Percentiles rank a stretch among this genome's conserved stretches.
Evolutionary conservation across 83 land plant species (phyloP).

Genomic region (Picea abies): DNA sequence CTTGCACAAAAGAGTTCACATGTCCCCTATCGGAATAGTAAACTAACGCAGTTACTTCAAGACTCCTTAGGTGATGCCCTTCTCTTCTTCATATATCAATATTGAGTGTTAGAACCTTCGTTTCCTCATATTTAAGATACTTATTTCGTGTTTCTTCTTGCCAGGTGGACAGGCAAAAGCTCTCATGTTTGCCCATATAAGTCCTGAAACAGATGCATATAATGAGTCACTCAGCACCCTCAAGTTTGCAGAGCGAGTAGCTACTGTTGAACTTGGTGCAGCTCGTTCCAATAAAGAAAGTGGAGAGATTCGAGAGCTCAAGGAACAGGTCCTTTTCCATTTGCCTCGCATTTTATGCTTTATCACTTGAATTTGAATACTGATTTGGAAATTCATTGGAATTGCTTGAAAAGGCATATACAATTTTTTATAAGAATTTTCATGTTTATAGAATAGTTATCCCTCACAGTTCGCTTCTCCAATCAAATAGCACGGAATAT

Average conservation of each 20-base stretch:
- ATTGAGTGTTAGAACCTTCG: slow-evolving; percentile 3
- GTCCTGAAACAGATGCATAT: slow-evolving; percentile 55
- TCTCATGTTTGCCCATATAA: slow-evolving; percentile 72
- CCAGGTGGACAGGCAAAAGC: slow-evolving; percentile 80
- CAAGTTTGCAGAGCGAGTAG: slow-evolving; percentile 75
- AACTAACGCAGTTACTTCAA: slow-evolving; percentile 54
- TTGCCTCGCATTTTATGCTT: neutral
- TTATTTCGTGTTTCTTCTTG: neutral
- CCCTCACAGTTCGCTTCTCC: neutral
- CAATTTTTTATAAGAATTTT: neutral
- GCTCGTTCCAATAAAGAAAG: slow-evolving; percentile 65
- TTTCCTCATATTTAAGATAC: neutral
- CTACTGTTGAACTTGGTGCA: slow-evolving; percentile 75
- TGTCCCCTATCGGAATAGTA: slow-evolving; percentile 54
- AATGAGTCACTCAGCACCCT: slow-evolving; percentile 75
- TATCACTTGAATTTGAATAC: neutral
- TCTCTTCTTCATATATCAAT: slow-evolving; percentile 29
- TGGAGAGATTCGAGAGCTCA: slow-evolving; percentile 53
- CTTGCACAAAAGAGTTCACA: slow-evolving; percentile 44
- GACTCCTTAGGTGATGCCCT: slow-evolving; percentile 34
- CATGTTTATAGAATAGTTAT: neutral
- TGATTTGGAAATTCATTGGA: neutral
- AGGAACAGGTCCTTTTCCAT: slow-evolving; percentile 49
- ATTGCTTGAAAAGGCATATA: neutral
- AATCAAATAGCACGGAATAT: neutral